Percentiles rank a stretch among this genome's conserved stretches.
phyloP scores from a whole-genome alignment of 257 asterid species.

The Plantago elongata region DNA sequence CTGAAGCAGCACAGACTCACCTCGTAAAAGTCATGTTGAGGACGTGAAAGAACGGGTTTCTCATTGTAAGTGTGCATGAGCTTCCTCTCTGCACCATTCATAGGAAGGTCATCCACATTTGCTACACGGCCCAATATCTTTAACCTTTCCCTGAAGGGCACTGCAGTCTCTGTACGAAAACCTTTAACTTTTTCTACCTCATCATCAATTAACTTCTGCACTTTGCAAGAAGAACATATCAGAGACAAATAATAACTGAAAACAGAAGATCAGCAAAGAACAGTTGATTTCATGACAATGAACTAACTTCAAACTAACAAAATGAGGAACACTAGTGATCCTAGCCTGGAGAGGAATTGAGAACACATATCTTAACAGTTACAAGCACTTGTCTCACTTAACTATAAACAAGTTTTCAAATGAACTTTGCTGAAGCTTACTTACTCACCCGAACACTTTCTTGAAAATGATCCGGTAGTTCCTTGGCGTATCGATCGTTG shows the following conservation, averaged over 20 bases:
- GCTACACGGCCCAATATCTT: constrained; percentile 89
- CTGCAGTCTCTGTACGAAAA: constrained; percentile 60
- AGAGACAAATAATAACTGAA: constrained; percentile 1
- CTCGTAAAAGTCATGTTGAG: constrained; percentile 80
- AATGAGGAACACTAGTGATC: too few species aligned
- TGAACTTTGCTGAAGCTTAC: neutral
- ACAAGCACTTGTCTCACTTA: too few species aligned
- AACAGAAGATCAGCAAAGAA: neutral
- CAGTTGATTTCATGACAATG: neutral
- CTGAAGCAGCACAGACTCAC: constrained; percentile 26
- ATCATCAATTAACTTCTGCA: constrained; percentile 68
- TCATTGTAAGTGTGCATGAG: constrained; percentile 92
- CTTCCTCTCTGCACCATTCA: constrained; percentile 88
- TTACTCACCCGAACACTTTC: constrained; percentile 64
- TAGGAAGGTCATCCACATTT: constrained; percentile 81
- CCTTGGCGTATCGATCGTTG: constrained; percentile 59
- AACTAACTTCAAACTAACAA: too few species aligned
- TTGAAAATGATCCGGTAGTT: constrained; percentile 64
- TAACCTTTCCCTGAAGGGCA: constrained; percentile 79
- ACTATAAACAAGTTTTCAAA: too few species aligned
- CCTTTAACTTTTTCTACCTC: constrained; percentile 83
- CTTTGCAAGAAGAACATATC: constrained; percentile 2
- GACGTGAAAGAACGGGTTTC: constrained; percentile 98
- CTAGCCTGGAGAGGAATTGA: too few species aligned
- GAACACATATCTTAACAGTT: too few species aligned